These are phyloP conservation scores for Cladophialophora bantiana DNA, from an alignment of 2,329 filamentous ascomycete genomes.

Conservation along the genomic window DNA sequence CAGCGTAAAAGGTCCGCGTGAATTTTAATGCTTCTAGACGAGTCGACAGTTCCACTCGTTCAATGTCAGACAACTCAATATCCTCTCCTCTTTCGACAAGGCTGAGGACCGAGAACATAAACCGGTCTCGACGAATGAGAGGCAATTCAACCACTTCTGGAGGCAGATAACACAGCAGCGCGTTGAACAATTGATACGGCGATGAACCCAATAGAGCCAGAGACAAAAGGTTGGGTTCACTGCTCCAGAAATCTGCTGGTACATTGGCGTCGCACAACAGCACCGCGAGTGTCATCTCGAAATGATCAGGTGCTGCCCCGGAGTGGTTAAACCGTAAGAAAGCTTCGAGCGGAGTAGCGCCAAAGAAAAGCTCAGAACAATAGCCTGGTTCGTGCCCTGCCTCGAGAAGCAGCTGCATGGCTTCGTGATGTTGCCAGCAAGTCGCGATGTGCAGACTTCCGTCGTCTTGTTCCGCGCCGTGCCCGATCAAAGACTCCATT, in stretches of 20 bases:
- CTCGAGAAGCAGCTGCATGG: conserved; percentile 19
- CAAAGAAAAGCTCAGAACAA: conserved; percentile 3
- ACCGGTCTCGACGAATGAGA: conserved; percentile 16
- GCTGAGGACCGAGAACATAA: conserved; percentile 17
- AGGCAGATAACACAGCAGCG: conserved; percentile 7
- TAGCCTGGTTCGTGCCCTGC: conserved; percentile 15
- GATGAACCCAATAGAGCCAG: conserved; percentile 11
- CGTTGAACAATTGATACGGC: conserved; percentile 16
- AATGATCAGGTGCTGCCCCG: background rate
- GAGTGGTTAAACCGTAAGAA: conserved; percentile 15
- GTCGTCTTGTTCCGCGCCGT: conserved; percentile 18
- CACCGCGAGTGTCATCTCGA: conserved; percentile 14
- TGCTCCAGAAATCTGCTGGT: conserved; percentile 8
- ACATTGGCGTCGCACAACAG: conserved; percentile 16
- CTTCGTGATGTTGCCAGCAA: conserved; percentile 17
- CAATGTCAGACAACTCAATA: background rate
- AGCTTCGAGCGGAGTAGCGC: conserved; percentile 19
- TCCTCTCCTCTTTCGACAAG: conserved; percentile 12
- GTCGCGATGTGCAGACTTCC: conserved; percentile 23
- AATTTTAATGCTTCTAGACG: conserved; percentile 13
- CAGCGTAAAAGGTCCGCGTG: conserved; percentile 15
- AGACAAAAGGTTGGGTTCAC: conserved; percentile 4
- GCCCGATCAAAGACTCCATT: conserved; percentile 7
- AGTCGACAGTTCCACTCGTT: conserved; percentile 10
- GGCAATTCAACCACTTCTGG: conserved; percentile 5